phyloP scores from a whole-genome alignment of 176 grass and related monocot genomes.

The Pontederia crassipes region DNA sequence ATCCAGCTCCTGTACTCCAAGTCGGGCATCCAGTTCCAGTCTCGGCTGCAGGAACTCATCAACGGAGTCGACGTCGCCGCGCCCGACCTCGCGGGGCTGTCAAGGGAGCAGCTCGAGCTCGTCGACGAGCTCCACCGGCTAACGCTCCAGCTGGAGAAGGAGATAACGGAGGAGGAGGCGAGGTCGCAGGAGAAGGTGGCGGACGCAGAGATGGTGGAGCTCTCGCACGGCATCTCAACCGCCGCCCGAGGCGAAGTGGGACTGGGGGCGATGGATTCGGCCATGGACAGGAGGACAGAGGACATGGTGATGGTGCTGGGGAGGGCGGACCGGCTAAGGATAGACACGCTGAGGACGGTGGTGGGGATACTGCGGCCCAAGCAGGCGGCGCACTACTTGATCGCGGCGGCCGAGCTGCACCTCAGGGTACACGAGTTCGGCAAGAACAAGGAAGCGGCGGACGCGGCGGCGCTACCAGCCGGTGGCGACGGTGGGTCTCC shows the following conservation, averaged over 20 bases:
- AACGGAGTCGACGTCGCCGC: background rate
- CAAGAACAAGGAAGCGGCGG: slow-evolving; percentile 36
- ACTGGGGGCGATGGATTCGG: slow-evolving; percentile 18
- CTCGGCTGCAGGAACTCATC: slow-evolving; percentile 28
- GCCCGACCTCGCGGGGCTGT: slow-evolving; percentile 10
- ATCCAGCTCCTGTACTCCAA: slow-evolving; percentile 74
- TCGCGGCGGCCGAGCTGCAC: slow-evolving; percentile 61
- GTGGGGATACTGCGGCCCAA: slow-evolving; percentile 43
- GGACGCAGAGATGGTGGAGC: slow-evolving; percentile 36
- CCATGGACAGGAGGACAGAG: slow-evolving; percentile 36
- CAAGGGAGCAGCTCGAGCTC: slow-evolving; percentile 25
- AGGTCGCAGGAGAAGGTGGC: slow-evolving; percentile 38
- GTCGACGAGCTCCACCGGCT: slow-evolving; percentile 38
- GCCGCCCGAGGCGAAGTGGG: background rate
- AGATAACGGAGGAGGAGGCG: slow-evolving; percentile 40
- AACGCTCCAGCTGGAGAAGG: slow-evolving; percentile 37
- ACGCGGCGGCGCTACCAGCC: background rate
- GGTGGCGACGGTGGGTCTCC: no score
- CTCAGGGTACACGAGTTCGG: slow-evolving; percentile 57
- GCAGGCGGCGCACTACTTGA: slow-evolving; percentile 69
- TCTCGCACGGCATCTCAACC: slow-evolving; percentile 17
- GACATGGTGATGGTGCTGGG: slow-evolving; percentile 38
- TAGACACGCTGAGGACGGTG: slow-evolving; percentile 46
- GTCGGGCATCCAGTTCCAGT: slow-evolving; percentile 49
- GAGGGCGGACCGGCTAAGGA: slow-evolving; percentile 42